Evolutionary conservation across 2,329 filamentous ascomycete genomes (phyloP).

Genomic region (Colletotrichum sp.): DNA sequence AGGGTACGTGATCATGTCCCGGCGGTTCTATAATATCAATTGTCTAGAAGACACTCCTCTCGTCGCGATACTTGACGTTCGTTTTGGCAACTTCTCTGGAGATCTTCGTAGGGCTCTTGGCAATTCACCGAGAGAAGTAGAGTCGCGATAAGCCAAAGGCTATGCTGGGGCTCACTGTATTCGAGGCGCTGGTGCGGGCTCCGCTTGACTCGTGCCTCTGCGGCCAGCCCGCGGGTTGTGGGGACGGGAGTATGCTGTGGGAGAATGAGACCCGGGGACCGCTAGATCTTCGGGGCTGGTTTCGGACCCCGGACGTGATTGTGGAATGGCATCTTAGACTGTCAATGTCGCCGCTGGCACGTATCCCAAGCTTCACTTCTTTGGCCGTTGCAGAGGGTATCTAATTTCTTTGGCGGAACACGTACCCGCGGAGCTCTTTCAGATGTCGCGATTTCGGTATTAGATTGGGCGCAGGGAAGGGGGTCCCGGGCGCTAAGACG

Average conservation of each 20-base stretch:
- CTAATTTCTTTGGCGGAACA: neutral
- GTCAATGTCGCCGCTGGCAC: neutral
- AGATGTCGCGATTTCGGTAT: neutral
- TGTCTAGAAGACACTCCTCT: too few species aligned
- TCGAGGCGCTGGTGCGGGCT: neutral
- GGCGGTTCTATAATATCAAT: neutral
- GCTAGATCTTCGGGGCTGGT: neutral
- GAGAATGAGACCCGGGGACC: neutral
- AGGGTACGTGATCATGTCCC: neutral
- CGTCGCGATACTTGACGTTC: neutral
- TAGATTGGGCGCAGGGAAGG: neutral
- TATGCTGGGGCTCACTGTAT: neutral
- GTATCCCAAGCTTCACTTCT: neutral
- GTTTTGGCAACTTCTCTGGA: fast-evolving
- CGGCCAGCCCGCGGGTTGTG: neutral
- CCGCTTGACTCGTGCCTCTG: neutral
- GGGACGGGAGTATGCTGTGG: neutral
- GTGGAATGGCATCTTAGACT: neutral
- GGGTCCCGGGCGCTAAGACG: neutral
- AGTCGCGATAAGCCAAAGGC: fast-evolving
- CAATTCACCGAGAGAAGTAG: neutral
- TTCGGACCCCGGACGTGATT: neutral
- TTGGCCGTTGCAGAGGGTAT: neutral
- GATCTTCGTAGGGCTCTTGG: neutral
- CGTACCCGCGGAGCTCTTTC: neutral